Evolutionary conservation across 768 basidiomycete species (phyloP).

Genomic region (Boletus fagicola): DNA sequence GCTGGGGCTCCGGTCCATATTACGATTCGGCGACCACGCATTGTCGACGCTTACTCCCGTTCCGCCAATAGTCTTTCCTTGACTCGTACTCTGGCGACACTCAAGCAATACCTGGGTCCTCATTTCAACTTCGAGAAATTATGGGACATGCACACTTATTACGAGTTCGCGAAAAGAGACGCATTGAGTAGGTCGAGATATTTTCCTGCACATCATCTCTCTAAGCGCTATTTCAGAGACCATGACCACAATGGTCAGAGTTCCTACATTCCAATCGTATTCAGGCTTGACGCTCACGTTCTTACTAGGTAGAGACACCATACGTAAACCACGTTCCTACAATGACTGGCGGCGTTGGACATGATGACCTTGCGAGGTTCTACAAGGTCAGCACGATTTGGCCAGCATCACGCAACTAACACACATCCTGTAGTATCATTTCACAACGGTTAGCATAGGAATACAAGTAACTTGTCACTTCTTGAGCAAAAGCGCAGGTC

Average conservation of each 20-base stretch:
- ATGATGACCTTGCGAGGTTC: conserved; percentile 42
- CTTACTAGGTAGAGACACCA: conserved; percentile 38
- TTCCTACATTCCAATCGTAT: not conserved
- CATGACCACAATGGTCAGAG: conserved; percentile 41
- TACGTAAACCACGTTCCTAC: conserved; percentile 46
- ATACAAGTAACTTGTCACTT: not conserved
- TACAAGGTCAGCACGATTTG: conserved; percentile 36
- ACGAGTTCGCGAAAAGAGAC: conserved; percentile 42
- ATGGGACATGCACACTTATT: conserved; percentile 48
- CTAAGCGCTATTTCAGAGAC: conserved; percentile 32
- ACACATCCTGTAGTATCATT: conserved; percentile 36
- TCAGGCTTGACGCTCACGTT: not conserved
- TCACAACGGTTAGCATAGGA: conserved; percentile 29
- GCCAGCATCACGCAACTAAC: not conserved
- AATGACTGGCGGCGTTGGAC: conserved; percentile 47
- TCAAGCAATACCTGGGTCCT: conserved; percentile 40
- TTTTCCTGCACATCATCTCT: not conserved
- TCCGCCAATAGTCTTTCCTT: conserved; percentile 41
- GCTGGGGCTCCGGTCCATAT: conserved; percentile 31
- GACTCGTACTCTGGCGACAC: conserved; percentile 38
- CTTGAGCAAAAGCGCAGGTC: conserved; percentile 26
- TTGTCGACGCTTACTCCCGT: conserved; percentile 33
- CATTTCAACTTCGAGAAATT: conserved; percentile 44
- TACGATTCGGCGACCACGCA: conserved; percentile 16
- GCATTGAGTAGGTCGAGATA: conserved; percentile 34